These are phyloP conservation scores for Leucaena leucocephala DNA, from an alignment of 306 rosid genomes.

Conservation along the genomic window DNA sequence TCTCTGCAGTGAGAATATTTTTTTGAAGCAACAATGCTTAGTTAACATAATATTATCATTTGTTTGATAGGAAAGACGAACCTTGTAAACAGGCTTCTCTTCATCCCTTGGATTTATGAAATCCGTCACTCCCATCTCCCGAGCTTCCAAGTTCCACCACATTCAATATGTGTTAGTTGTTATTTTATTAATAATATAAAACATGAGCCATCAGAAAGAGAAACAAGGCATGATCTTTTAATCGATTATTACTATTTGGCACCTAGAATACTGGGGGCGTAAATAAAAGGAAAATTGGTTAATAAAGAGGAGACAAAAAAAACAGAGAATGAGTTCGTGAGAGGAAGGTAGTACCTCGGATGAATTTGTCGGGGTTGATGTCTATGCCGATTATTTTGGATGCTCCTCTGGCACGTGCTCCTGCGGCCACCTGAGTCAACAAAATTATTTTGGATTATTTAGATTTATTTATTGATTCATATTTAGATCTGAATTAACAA, in stretches of 20 bases:
- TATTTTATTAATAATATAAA: background rate
- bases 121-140: conserved; percentile 57
- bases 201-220: too few relatives aligned
- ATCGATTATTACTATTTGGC: too few relatives aligned
- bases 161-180: background rate
- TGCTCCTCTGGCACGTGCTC: conserved; percentile 78
- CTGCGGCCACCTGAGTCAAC: conserved; percentile 78
- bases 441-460: too few relatives aligned
- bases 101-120: conserved; percentile 56
- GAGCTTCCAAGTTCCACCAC: conserved; percentile 34
- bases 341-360: conserved; percentile 42
- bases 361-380: conserved; percentile 64
- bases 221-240: too few relatives aligned
- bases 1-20: conserved; percentile 31
- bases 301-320: background rate
- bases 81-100: conserved; percentile 59
- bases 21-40: background rate
- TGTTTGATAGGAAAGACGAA: conserved; percentile 1
- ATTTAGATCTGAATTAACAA: too few relatives aligned
- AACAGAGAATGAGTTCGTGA: background rate
- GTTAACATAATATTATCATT: background rate
- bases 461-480: too few relatives aligned
- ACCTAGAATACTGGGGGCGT: too few relatives aligned
- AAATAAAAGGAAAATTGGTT: too few relatives aligned
- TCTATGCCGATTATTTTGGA: conserved; percentile 83